Conservation (phyloP, 768 basidiomycete genomes). For the Lactarius vividus region DNA sequence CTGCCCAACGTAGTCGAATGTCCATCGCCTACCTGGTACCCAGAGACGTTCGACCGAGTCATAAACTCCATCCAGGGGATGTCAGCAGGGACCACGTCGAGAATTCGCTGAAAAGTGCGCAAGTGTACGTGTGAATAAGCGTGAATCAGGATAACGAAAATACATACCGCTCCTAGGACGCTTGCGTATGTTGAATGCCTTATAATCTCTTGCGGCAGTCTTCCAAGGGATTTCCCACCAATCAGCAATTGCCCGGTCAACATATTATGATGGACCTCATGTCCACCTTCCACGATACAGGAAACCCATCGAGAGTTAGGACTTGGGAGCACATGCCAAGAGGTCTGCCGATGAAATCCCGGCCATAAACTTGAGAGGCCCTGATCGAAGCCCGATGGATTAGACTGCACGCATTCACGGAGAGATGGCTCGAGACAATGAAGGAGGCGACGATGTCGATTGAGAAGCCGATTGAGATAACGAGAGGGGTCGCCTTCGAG, state of each 20-base stretch:
- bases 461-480: slow-evolving; percentile 1
- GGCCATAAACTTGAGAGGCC: background rate
- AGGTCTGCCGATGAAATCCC: background rate
- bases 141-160: background rate
- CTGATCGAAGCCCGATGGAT: background rate
- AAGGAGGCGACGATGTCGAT: background rate
- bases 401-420: background rate
- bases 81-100: background rate
- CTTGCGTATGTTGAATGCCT: slow-evolving; percentile 9
- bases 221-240: slow-evolving; percentile 5
- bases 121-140: background rate
- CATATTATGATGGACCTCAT: slow-evolving; percentile 6
- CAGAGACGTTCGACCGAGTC: background rate
- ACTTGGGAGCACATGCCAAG: background rate
- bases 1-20: background rate
- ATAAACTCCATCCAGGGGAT: too few species aligned
- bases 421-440: slow-evolving; percentile 3
- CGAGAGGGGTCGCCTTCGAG: background rate
- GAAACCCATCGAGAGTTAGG: slow-evolving; percentile 9
- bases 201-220: slow-evolving; percentile 3
- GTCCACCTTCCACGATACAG: background rate
- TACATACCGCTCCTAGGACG: background rate
- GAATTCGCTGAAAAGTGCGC: background rate
- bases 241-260: slow-evolving; percentile 5
- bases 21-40: background rate